phyloP scores from a whole-genome alignment of 78 protist species.

The Dictyostelium brefeldianum region DNA sequence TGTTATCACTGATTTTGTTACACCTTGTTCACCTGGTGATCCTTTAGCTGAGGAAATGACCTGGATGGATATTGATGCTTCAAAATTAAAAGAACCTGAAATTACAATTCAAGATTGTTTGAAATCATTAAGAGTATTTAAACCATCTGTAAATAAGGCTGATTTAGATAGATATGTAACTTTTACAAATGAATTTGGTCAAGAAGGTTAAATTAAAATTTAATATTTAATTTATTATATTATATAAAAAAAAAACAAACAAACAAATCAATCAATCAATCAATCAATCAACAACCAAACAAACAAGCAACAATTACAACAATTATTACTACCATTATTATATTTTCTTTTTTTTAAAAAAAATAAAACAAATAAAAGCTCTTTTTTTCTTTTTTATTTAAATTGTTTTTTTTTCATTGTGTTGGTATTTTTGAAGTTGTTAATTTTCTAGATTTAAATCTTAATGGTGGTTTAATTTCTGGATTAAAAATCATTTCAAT shows the following conservation, averaged over 20 bases:
- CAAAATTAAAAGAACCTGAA: conserved; percentile 69
- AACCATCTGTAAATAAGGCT: conserved; percentile 80
- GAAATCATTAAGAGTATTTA: conserved; percentile 52
- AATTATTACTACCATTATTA: too few relatives aligned
- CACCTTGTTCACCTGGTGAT: conserved; percentile 89
- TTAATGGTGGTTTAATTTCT: conserved; percentile 19
- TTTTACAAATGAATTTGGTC: conserved; percentile 80
- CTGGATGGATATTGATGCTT: conserved; percentile 82
- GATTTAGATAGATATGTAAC: conserved; percentile 74
- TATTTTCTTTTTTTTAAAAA: too few relatives aligned
- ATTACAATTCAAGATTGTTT: conserved; percentile 65
- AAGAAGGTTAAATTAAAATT: conserved; percentile 53
- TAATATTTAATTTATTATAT: too few relatives aligned
- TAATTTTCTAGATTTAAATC: background rate
- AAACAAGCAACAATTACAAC: too few relatives aligned
- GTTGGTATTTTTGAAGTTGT: background rate
- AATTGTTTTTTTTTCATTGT: background rate
- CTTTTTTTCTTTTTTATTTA: too few relatives aligned
- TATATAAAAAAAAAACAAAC: too few relatives aligned
- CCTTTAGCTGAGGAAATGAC: conserved; percentile 83
- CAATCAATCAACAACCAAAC: too few relatives aligned
- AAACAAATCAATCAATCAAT: too few relatives aligned
- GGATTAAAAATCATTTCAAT: conserved; percentile 8
- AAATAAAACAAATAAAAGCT: too few relatives aligned
- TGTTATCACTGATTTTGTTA: conserved; percentile 58